phyloP scores from a whole-genome alignment of 164 flowering plant species.

The Nymphaea thermarum region DNA sequence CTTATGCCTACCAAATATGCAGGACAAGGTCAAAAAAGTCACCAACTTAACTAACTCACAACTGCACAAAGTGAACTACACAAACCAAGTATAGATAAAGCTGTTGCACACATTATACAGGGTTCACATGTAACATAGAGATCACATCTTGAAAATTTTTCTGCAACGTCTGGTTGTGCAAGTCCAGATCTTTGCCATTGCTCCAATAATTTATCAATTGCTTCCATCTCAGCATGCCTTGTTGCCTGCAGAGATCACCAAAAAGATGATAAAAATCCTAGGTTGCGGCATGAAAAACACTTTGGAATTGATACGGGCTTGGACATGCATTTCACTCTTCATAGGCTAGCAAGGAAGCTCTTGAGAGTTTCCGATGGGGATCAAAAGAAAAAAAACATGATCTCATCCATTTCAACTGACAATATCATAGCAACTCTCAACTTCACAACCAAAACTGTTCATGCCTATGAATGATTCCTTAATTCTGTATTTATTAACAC shows the following conservation, averaged over 20 bases:
- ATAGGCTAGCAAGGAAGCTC: not conserved
- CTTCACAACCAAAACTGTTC: not conserved
- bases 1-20: constrained; percentile 37
- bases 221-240: constrained; percentile 97
- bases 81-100: constrained; percentile 75
- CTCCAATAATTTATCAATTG: constrained; percentile 63
- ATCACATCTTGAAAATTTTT: constrained; percentile 44
- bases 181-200: constrained; percentile 54
- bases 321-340: not conserved
- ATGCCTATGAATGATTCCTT: not conserved
- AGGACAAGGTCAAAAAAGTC: not conserved
- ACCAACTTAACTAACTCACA: not conserved
- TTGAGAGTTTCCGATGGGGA: too few relatives aligned
- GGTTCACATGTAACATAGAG: constrained; percentile 99
- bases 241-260: constrained; percentile 41
- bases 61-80: not conserved
- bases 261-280: not conserved
- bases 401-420: too few relatives aligned
- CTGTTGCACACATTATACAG: constrained; percentile 94
- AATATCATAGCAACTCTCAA: too few relatives aligned
- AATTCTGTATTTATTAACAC: not conserved
- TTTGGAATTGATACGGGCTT: not conserved
- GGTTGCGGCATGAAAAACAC: not conserved
- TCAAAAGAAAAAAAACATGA: too few relatives aligned
- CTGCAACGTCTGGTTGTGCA: constrained; percentile 42